These are phyloP conservation scores for Cytidiella melzeri DNA, from an alignment of 768 basidiomycete species.

Conservation along the genomic window DNA sequence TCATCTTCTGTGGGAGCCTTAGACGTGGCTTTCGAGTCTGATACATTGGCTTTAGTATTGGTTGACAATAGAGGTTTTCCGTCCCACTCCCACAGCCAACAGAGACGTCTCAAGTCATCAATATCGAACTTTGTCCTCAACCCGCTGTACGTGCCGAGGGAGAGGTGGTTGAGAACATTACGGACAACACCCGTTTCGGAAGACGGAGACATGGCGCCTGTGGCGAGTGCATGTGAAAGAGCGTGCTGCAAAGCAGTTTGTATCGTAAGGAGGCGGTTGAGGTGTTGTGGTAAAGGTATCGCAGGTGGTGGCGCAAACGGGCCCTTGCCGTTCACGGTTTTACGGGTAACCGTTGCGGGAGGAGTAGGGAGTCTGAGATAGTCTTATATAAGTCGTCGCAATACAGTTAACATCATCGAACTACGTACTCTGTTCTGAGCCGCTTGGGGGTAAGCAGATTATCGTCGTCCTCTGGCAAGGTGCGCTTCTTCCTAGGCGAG, in stretches of 20 bases:
- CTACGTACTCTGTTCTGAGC: conserved; percentile 47
- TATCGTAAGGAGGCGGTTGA: conserved; percentile 55
- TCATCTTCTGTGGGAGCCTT: conserved; percentile 29
- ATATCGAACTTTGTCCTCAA: conserved; percentile 55
- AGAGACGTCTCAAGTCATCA: conserved; percentile 69
- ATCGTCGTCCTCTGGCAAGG: conserved; percentile 45
- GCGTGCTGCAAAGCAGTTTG: conserved; percentile 76
- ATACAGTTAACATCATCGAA: no score
- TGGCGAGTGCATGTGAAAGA: conserved; percentile 79
- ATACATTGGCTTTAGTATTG: background rate
- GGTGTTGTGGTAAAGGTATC: conserved; percentile 44
- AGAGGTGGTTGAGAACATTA: conserved; percentile 74
- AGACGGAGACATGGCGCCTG: conserved; percentile 71
- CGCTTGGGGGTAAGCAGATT: conserved; percentile 61
- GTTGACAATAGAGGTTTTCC: conserved; percentile 33
- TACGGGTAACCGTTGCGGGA: conserved; percentile 41
- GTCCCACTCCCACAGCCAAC: conserved; percentile 92
- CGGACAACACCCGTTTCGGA: conserved; percentile 70
- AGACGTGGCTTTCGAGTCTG: conserved; percentile 6
- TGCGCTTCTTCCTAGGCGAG: conserved; percentile 68
- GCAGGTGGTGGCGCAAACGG: conserved; percentile 15
- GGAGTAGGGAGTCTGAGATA: conserved; percentile 51
- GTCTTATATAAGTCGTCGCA: no score
- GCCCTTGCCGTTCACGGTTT: conserved; percentile 16
- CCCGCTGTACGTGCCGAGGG: conserved; percentile 63